A percentile compares a stretch with the other conserved stretches of the same genome.
Evolutionary conservation across 148 eudicot genomes (phyloP).

Genomic region (Heliamphora exappendiculata): DNA sequence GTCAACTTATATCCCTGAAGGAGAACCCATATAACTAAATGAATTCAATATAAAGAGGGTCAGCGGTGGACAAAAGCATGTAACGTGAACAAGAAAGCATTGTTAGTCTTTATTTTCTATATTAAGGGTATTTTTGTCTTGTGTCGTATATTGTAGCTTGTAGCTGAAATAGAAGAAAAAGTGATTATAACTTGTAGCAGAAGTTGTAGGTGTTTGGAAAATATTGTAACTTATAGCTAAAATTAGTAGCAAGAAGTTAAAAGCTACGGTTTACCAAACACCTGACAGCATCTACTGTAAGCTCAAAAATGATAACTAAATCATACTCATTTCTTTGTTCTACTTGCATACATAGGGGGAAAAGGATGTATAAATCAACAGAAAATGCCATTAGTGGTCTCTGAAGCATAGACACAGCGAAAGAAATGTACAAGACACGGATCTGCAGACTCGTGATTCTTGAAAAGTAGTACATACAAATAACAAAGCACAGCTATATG

Average conservation of each 20-base stretch:
- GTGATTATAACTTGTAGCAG: too few relatives aligned
- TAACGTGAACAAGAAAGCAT: neutral
- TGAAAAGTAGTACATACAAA: neutral
- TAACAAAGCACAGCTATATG: neutral
- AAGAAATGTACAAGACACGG: neutral
- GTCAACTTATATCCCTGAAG: slow-evolving; percentile 81
- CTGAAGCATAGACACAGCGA: neutral
- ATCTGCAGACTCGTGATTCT: neutral
- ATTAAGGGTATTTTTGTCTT: too few relatives aligned
- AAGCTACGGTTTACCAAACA: too few relatives aligned
- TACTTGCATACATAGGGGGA: neutral
- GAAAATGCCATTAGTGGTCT: neutral
- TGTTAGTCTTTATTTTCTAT: too few relatives aligned
- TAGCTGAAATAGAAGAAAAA: too few relatives aligned
- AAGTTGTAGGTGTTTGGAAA: too few relatives aligned
- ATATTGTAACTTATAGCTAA: too few relatives aligned
- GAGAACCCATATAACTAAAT: neutral
- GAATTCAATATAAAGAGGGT: neutral
- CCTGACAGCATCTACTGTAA: neutral
- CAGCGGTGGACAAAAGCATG: neutral
- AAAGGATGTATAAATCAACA: neutral
- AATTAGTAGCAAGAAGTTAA: too few relatives aligned
- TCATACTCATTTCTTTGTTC: neutral
- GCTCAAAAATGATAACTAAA: neutral
- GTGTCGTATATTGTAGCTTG: too few relatives aligned